Evolutionary conservation across 2,329 filamentous ascomycete species (phyloP).

Genomic region (Scedosporium apiospermum): DNA sequence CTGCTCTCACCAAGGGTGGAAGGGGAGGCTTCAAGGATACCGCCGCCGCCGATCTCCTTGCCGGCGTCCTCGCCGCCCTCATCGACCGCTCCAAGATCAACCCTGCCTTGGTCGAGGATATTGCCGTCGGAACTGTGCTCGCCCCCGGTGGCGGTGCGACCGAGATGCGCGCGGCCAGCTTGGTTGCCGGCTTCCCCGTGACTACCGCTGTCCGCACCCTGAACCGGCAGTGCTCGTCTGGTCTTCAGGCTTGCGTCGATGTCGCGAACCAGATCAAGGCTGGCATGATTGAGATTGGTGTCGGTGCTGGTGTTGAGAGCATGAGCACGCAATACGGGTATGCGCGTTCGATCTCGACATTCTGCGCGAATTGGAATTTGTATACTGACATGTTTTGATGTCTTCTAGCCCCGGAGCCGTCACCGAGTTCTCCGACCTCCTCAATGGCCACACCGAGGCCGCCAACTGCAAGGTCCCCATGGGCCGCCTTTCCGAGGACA

Average conservation of each 20-base stretch:
- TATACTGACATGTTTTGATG: conserved; percentile 3
- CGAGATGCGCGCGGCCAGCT: conserved; percentile 85
- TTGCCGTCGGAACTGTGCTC: conserved; percentile 84
- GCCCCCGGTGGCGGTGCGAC: conserved; percentile 90
- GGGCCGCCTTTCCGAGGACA: conserved; percentile 86
- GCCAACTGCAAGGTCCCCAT: conserved; percentile 98
- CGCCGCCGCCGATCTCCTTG: conserved; percentile 72
- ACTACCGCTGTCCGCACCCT: conserved; percentile 74
- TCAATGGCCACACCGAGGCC: conserved; percentile 71
- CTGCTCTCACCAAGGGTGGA: conserved; percentile 84
- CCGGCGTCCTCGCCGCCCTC: conserved; percentile 71
- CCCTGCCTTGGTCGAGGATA: conserved; percentile 79
- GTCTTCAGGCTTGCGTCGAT: conserved; percentile 86
- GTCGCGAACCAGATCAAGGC: conserved; percentile 84
- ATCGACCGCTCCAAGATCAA: conserved; percentile 83
- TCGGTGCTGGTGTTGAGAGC: conserved; percentile 92
- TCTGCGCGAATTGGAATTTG: too few relatives aligned
- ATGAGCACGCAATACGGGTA: conserved; percentile 91
- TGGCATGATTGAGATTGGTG: conserved; percentile 91
- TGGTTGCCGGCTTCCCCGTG: conserved; percentile 86
- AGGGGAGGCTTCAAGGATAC: conserved; percentile 97
- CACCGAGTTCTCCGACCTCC: conserved; percentile 81
- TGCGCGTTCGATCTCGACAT: conserved; percentile 17
- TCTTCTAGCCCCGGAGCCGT: conserved; percentile 67
- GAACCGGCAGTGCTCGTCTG: conserved; percentile 91